Conservation (phyloP, 768 basidiomycete genomes). For the Pulveroboletus sp. region DNA sequence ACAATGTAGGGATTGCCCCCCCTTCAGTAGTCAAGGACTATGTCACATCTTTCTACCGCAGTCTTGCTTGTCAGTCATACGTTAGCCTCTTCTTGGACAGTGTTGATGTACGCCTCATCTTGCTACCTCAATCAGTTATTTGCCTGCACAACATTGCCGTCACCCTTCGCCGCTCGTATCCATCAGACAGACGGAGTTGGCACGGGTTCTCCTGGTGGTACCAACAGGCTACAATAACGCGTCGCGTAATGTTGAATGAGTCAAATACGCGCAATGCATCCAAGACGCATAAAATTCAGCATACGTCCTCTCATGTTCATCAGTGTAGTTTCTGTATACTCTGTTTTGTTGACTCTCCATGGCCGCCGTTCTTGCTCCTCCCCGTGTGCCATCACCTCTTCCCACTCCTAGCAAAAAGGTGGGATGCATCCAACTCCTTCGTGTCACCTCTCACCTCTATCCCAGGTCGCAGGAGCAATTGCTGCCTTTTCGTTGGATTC, state of each 20-base stretch:
- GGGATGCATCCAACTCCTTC: neutral
- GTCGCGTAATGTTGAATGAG: conserved; percentile 32
- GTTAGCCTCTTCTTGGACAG: no score
- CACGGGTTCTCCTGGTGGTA: no score
- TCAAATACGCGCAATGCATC: conserved; percentile 29
- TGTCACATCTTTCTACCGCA: no score
- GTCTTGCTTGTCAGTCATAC: no score
- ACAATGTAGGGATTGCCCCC: no score
- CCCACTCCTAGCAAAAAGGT: conserved; percentile 54
- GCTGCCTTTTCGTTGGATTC: conserved; percentile 40
- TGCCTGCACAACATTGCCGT: no score
- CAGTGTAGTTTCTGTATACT: conserved; percentile 6
- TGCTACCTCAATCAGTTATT: no score
- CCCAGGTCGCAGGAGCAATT: conserved; percentile 40
- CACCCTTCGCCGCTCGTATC: no score
- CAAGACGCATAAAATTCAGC: conserved; percentile 17
- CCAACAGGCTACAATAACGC: conserved; percentile 33
- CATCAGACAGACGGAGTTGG: neutral
- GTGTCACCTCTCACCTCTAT: neutral
- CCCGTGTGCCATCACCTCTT: conserved; percentile 22
- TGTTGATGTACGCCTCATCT: no score
- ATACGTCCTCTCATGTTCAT: neutral
- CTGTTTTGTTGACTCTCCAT: conserved; percentile 8
- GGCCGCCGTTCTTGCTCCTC: conserved; percentile 15
- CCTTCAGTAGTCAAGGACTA: no score